These are phyloP conservation scores for Podospora anserina DNA, from an alignment of 495 filamentous ascomycete species.

Conservation along the genomic window DNA sequence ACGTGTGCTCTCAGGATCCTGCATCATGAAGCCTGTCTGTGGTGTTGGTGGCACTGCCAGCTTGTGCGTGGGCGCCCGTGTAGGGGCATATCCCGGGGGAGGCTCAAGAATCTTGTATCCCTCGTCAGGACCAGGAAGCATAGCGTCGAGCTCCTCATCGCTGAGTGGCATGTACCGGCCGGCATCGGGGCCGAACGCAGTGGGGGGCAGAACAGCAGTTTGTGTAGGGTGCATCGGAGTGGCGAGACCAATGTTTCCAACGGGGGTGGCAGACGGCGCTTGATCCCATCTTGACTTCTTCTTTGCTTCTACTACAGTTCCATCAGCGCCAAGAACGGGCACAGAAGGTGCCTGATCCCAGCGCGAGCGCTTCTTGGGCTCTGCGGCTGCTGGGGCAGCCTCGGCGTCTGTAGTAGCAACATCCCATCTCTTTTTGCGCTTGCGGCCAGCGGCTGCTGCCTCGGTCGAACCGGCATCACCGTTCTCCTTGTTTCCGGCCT, in stretches of 20 bases:
- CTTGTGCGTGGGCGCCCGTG: conserved; percentile 71
- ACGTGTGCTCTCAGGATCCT: conserved; percentile 80
- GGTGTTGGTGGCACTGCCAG: conserved; percentile 70
- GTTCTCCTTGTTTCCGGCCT: conserved; percentile 65
- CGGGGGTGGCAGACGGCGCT: conserved; percentile 78
- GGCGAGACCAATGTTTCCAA: conserved; percentile 74
- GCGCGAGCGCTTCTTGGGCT: conserved; percentile 72
- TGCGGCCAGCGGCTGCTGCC: conserved; percentile 54
- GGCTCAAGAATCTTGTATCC: conserved; percentile 93
- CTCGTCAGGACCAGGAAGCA: conserved; percentile 73
- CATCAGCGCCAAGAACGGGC: conserved; percentile 47
- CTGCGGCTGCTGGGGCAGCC: conserved; percentile 38
- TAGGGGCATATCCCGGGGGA: conserved; percentile 88
- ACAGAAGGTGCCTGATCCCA: conserved; percentile 86
- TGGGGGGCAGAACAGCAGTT: conserved; percentile 43
- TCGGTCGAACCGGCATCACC: conserved; percentile 66
- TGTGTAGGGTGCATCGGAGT: conserved; percentile 86
- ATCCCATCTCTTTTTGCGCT: conserved; percentile 95
- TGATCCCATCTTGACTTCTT: conserved; percentile 84
- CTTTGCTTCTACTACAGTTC: conserved; percentile 54
- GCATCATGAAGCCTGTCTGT: conserved; percentile 91
- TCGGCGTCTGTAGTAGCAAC: conserved; percentile 55
- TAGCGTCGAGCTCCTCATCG: conserved; percentile 89
- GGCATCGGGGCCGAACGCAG: conserved; percentile 76
- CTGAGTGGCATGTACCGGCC: conserved; percentile 73